phyloP scores from a whole-genome alignment of 805 yeast genomes.

The Cyberlindnera misumaiensis region DNA sequence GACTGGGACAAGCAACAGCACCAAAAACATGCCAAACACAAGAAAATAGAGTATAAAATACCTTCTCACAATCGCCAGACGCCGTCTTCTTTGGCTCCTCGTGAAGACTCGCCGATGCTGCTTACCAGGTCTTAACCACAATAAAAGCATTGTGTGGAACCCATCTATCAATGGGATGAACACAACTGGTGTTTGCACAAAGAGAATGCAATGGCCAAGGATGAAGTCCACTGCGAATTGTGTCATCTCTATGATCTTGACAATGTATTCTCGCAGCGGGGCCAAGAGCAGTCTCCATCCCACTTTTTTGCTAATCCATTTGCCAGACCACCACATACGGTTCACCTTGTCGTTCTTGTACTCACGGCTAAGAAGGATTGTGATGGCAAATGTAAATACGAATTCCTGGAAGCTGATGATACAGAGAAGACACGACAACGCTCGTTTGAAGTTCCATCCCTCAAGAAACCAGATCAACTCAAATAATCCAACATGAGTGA shows the following conservation, averaged over 20 bases:
- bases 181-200: conserved; percentile 53
- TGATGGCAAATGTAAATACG: conserved; percentile 45
- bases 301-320: conserved; percentile 55
- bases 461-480: conserved; percentile 64
- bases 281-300: conserved; percentile 58
- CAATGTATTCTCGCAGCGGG: conserved; percentile 56
- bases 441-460: conserved; percentile 53
- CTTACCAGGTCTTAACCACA: conserved; percentile 59
- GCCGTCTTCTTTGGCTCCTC: conserved; percentile 30
- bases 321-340: conserved; percentile 76
- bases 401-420: conserved; percentile 49
- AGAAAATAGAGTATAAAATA: conserved; percentile 42
- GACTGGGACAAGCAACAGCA: conserved; percentile 42
- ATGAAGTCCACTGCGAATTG: conserved; percentile 59
- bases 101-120: conserved; percentile 32
- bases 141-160: conserved; percentile 58
- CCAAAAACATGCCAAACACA: conserved; percentile 32
- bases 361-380: conserved; percentile 54
- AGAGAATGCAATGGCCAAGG: conserved; percentile 51
- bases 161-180: conserved; percentile 58
- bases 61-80: conserved; percentile 35
- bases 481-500: conserved; percentile 48
- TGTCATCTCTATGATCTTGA: conserved; percentile 62
- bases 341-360: conserved; percentile 52
- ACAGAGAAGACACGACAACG: conserved; percentile 56